Evolutionary conservation across 345 rosid species (phyloP), one percentile per base, ranked within the genome.

Genomic region (Aquilaria malaccensis): DNA sequence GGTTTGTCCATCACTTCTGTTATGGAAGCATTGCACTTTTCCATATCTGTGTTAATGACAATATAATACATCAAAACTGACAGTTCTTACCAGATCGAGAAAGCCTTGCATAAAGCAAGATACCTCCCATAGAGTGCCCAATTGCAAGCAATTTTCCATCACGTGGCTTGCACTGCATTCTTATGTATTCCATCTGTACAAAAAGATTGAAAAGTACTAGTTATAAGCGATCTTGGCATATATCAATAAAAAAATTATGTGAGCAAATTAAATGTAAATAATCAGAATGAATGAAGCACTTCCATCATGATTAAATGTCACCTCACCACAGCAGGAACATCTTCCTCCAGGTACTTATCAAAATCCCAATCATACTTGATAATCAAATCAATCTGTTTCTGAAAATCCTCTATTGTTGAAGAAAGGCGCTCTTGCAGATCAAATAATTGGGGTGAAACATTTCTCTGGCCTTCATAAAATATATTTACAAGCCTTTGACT

Each of bases 281-380:
- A 61, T n/a, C 58, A 10, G 11, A 60, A 59, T 49, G 2, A 33
- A 37, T 37, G 7, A 37, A 4, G 5, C 61, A 73, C 65, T 49
- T 46, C 56, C 63, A 78, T 51, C 56, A 74, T 75, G 56, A 67
- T 62, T 70, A 57, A 74, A 75, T 73, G 84, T 84, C 78, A 74
- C 92, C 98, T 85, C 83, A 93, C 98, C 96, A 80, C 97, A 71
- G 96, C 85, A 81, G 98, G 96, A 66, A 93, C 88, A 83, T 93
- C 98, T 74, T 93, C 98, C 74, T 87, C 94, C 65, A 89, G 73
- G 79, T 87, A 93, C 72, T 81, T 76, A 78, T 93, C 96, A 66
- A 93, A 93, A 77, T 93, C 99, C 99, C 99, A 93, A 72, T 93
- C 89, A 81, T 87, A 89, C 69, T 81, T 78, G 66, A 84, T 75